Percentiles rank a stretch among this genome's conserved stretches.
These are phyloP conservation scores for Pichia occidentalis DNA, from an alignment of 805 yeast species.

Conservation along the genomic window DNA sequence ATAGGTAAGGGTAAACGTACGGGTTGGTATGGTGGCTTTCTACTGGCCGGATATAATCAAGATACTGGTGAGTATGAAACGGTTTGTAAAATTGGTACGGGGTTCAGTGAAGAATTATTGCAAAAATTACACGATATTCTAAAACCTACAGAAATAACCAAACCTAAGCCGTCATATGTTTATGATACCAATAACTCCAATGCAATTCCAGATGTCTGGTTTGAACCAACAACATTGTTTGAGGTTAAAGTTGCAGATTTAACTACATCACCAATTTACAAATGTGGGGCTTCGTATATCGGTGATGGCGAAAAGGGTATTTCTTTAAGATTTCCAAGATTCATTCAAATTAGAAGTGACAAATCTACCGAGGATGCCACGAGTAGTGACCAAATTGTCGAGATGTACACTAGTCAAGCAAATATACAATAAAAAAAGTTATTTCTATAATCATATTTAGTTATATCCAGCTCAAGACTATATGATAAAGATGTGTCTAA, in stretches of 20 bases:
- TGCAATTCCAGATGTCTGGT: conserved; percentile 91
- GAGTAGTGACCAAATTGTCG: conserved; percentile 73
- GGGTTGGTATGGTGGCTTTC: conserved; percentile 90
- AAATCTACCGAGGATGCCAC: conserved; percentile 85
- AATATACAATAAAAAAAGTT: conserved; percentile 15
- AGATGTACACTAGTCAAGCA: conserved; percentile 75
- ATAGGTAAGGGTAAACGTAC: conserved; percentile 93
- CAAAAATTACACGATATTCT: conserved; percentile 52
- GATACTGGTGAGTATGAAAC: conserved; percentile 93
- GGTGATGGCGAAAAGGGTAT: conserved; percentile 62
- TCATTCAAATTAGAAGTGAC: conserved; percentile 76
- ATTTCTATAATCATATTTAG: neutral
- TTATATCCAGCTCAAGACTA: too few relatives aligned
- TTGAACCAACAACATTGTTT: conserved; percentile 77
- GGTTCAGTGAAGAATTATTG: conserved; percentile 83
- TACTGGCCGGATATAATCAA: conserved; percentile 82
- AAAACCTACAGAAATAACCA: conserved; percentile 50
- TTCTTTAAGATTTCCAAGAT: conserved; percentile 84
- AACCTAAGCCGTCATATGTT: conserved; percentile 60
- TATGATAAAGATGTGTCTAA: too few relatives aligned
- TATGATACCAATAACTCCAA: conserved; percentile 55
- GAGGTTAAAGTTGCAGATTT: conserved; percentile 91
- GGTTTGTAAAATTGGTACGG: conserved; percentile 96
- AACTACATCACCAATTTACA: conserved; percentile 82
- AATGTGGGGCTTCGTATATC: conserved; percentile 69